These are phyloP conservation scores for Cephaloascus albidus DNA, from an alignment of 805 yeast genomes.

Conservation along the genomic window DNA sequence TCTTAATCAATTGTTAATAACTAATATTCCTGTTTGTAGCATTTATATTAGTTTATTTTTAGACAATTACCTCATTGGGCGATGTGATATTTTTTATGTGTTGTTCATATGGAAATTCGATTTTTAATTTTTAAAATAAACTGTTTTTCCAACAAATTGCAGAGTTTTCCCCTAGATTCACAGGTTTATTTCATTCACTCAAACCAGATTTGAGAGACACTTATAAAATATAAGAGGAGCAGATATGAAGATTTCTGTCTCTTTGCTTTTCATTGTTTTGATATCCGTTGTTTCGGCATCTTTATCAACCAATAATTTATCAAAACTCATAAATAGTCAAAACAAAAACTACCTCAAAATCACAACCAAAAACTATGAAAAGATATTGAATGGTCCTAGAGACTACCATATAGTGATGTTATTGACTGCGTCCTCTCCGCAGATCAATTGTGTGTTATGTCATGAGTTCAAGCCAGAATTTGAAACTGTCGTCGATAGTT, in stretches of 20 bases:
- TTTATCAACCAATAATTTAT: background rate
- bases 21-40: too few species aligned
- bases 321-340: background rate
- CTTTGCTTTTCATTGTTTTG: background rate
- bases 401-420: conserved; percentile 59
- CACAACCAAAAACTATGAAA: conserved; percentile 52
- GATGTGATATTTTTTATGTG: too few species aligned
- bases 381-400: conserved; percentile 51
- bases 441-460: conserved; percentile 74
- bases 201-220: too few species aligned
- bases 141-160: too few species aligned
- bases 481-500: conserved; percentile 50
- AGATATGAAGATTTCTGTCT: background rate
- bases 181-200: too few species aligned
- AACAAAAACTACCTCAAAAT: conserved; percentile 13
- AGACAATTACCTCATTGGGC: too few species aligned
- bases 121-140: too few species aligned
- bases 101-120: too few species aligned
- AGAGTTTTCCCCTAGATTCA: too few species aligned
- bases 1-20: too few species aligned
- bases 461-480: conserved; percentile 57
- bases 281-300: background rate
- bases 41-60: too few species aligned
- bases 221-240: too few species aligned
- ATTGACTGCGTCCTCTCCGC: conserved; percentile 66